Percentiles rank a stretch among this genome's conserved stretches.
Evolutionary conservation across 78 protist species (phyloP).

Genomic region (Protostelium mycophagum): DNA sequence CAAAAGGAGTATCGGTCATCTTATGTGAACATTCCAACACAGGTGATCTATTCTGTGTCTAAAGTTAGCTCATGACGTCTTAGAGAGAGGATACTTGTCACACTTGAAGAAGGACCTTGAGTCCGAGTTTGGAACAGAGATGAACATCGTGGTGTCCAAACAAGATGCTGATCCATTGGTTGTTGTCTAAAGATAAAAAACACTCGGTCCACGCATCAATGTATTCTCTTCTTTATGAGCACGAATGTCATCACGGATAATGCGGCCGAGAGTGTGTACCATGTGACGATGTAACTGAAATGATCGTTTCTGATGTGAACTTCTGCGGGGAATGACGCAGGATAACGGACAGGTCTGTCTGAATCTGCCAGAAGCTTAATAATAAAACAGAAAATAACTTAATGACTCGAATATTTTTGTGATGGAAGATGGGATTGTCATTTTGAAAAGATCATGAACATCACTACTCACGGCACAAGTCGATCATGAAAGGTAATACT

Average conservation of each 20-base stretch:
- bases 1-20: conserved; percentile 52
- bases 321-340: background rate
- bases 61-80: background rate
- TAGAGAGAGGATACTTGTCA: conserved; percentile 65
- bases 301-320: background rate
- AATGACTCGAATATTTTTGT: background rate
- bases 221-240: background rate
- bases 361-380: background rate
- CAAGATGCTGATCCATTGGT: conserved; percentile 50
- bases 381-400: background rate
- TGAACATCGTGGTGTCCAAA: conserved; percentile 29
- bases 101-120: conserved; percentile 24
- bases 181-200: conserved; percentile 17
- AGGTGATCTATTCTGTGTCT: background rate
- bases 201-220: no score
- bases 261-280: background rate
- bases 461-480: background rate
- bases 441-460: background rate
- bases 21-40: conserved; percentile 71
- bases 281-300: background rate
- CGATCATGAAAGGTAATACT: background rate
- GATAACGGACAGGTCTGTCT: background rate
- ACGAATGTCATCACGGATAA: background rate
- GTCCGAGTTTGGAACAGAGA: conserved; percentile 1
- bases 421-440: background rate